Percentiles rank a stretch among this genome's conserved stretches.
These are phyloP conservation scores for Mycena citricolor DNA, from an alignment of 1,284 basidiomycete genomes.

Conservation along the genomic window DNA sequence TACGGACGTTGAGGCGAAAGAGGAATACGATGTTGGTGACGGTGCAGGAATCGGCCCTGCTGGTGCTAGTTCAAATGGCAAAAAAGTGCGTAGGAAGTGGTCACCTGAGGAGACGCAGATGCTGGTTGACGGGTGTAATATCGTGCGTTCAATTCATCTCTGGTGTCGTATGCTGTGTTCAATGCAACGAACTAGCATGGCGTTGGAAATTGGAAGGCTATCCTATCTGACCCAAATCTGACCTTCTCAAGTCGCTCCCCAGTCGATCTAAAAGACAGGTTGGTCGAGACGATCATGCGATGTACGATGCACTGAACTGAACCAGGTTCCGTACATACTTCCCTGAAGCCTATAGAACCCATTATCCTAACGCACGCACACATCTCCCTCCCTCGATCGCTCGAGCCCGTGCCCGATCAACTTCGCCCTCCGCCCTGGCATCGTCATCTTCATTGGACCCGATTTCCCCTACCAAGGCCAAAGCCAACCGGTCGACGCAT, in stretches of 20 bases:
- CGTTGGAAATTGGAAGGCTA: slow-evolving; percentile 91
- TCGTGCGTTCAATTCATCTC: slow-evolving; percentile 43
- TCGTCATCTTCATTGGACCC: too few species aligned
- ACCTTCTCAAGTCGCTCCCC: slow-evolving; percentile 79
- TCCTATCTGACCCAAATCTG: slow-evolving; percentile 75
- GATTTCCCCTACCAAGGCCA: background rate
- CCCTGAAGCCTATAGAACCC: slow-evolving; percentile 86
- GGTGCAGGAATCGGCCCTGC: too few species aligned
- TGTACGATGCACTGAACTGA: too few species aligned
- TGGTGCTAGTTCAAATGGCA: too few species aligned
- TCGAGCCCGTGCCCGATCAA: slow-evolving; percentile 7
- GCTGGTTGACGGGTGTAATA: slow-evolving; percentile 81
- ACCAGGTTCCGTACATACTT: slow-evolving; percentile 85
- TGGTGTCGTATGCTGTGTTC: background rate
- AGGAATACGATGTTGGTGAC: too few species aligned
- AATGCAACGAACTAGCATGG: slow-evolving; percentile 57
- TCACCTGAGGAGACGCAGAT: slow-evolving; percentile 78
- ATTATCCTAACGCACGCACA: slow-evolving; percentile 90
- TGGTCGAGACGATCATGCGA: too few species aligned
- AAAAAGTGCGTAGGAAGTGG: slow-evolving; percentile 82
- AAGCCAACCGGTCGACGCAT: slow-evolving; percentile 59
- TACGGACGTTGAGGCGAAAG: too few species aligned
- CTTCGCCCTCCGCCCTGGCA: background rate
- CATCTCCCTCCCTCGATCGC: slow-evolving; percentile 76
- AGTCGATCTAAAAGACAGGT: slow-evolving; percentile 90